A percentile compares a stretch with the other conserved stretches of the same genome.
Conservation (phyloP, 805 yeast species). For the Cyberlindnera bimundalis region DNA sequence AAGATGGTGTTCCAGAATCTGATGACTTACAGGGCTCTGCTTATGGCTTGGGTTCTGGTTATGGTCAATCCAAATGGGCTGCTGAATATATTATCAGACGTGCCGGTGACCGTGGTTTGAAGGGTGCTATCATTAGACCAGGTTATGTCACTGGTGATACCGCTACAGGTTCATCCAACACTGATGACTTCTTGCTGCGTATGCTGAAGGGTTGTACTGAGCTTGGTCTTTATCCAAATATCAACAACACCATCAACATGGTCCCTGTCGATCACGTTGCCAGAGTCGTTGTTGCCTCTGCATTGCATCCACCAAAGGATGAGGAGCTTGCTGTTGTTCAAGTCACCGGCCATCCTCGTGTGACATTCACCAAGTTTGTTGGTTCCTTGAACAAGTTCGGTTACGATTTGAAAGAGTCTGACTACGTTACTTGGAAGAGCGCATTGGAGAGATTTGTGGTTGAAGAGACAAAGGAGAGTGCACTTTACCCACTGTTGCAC, state of each 20-base stretch:
- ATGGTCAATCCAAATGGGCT: constrained; percentile 98
- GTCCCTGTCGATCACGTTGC: constrained; percentile 99
- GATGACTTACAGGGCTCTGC: constrained; percentile 84
- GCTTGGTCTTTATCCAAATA: constrained; percentile 81
- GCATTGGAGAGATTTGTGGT: constrained; percentile 74
- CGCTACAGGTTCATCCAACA: constrained; percentile 81
- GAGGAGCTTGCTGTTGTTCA: constrained; percentile 72
- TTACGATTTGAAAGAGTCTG: constrained; percentile 56
- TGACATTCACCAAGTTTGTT: constrained; percentile 72
- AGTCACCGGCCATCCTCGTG: constrained; percentile 97
- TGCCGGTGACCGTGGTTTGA: constrained; percentile 85
- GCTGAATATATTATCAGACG: constrained; percentile 85
- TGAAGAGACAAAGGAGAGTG: constrained; percentile 71
- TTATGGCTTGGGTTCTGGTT: constrained; percentile 82
- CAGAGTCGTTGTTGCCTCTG: constrained; percentile 77
- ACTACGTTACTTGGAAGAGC: constrained; percentile 77
- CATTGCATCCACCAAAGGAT: constrained; percentile 65
- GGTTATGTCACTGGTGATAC: constrained; percentile 94
- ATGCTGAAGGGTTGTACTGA: constrained; percentile 94
- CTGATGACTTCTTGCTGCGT: constrained; percentile 93
- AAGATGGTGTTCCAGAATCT: constrained; percentile 71
- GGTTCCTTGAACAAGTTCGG: constrained; percentile 67
- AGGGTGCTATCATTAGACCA: constrained; percentile 90
- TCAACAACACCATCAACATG: constrained; percentile 85
- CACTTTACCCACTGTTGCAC: constrained; percentile 89